Percentiles rank a stretch among this genome's conserved stretches.
phyloP scores from a whole-genome alignment of 495 filamentous ascomycete species.

The Talaromyces proteolyticus region DNA sequence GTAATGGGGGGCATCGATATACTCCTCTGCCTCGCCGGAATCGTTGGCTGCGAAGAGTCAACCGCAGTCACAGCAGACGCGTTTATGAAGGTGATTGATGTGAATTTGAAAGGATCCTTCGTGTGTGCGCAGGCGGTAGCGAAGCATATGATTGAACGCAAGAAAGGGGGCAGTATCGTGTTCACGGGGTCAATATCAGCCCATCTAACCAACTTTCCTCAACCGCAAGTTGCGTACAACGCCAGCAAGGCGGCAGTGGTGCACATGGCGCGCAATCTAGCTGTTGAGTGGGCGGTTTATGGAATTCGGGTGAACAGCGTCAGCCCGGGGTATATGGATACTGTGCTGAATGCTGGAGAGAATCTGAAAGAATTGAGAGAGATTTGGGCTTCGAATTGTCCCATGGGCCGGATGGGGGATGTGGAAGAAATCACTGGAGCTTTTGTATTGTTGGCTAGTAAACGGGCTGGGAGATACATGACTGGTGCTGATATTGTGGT shows the following conservation, averaged over 20 bases:
- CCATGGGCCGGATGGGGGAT: constrained; percentile 63
- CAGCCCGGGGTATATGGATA: constrained; percentile 24
- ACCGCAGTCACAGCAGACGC: constrained; percentile 46
- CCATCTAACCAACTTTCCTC: constrained; percentile 60
- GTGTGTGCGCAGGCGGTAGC: constrained; percentile 63
- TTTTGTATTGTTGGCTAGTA: constrained; percentile 72
- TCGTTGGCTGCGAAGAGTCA: constrained; percentile 54
- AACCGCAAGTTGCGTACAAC: constrained; percentile 67
- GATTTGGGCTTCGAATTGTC: constrained; percentile 72
- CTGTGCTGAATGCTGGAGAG: constrained; percentile 22
- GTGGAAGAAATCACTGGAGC: constrained; percentile 75
- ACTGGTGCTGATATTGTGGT: constrained; percentile 71
- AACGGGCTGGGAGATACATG: constrained; percentile 70
- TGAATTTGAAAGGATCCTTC: constrained; percentile 65
- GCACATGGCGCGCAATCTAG: constrained; percentile 52
- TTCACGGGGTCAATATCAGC: constrained; percentile 65
- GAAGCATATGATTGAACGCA: constrained; percentile 41
- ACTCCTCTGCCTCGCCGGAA: constrained; percentile 61
- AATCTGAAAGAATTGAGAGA: constrained; percentile 52
- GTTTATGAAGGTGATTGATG: constrained; percentile 56
- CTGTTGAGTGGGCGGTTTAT: constrained; percentile 50
- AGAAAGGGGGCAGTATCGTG: constrained; percentile 55
- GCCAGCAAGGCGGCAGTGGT: constrained; percentile 60
- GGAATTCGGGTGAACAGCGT: constrained; percentile 19
- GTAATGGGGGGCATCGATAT: constrained; percentile 50